Percentiles rank a stretch among this genome's conserved stretches.
Evolutionary conservation across 805 yeast species (phyloP).

Genomic region (Lipomyces sp.): DNA sequence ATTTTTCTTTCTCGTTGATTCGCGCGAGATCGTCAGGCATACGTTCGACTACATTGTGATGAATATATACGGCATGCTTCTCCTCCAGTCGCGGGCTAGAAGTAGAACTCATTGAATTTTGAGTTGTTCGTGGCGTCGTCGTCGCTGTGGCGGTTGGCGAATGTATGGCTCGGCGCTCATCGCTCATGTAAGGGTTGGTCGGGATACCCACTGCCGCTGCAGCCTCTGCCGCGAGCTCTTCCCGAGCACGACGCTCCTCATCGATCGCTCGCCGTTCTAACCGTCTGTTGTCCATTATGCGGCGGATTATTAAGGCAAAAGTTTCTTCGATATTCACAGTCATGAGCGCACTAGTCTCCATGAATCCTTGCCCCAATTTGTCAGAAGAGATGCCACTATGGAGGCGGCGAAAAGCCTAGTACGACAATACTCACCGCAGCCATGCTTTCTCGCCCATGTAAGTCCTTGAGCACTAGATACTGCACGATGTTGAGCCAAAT

Average conservation of each 20-base stretch:
- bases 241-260: slow-evolving; percentile 22
- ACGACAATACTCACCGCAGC: slow-evolving; percentile 35
- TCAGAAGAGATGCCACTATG: too few species aligned
- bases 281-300: slow-evolving; percentile 20
- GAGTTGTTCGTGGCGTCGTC: slow-evolving; percentile 1
- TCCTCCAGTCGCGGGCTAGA: neutral
- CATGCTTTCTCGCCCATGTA: slow-evolving; percentile 62
- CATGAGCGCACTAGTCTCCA: slow-evolving; percentile 89
- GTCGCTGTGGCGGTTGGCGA: slow-evolving; percentile 1
- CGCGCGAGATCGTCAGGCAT: neutral
- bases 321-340: slow-evolving; percentile 83
- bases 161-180: neutral
- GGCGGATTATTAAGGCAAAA: slow-evolving; percentile 66
- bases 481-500: slow-evolving; percentile 60
- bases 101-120: neutral
- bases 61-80: neutral
- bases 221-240: slow-evolving; percentile 17
- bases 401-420: neutral
- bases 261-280: slow-evolving; percentile 17
- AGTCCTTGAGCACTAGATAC: slow-evolving; percentile 60
- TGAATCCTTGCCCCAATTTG: slow-evolving; percentile 54
- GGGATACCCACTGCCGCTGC: slow-evolving; percentile 20
- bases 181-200: neutral
- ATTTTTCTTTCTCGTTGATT: neutral
- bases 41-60: neutral